Percentiles rank a stretch among this genome's conserved stretches.
These are phyloP conservation scores for Coemansia sp. DNA, from an alignment of 192 early-diverging fungal species.

Conservation along the genomic window DNA sequence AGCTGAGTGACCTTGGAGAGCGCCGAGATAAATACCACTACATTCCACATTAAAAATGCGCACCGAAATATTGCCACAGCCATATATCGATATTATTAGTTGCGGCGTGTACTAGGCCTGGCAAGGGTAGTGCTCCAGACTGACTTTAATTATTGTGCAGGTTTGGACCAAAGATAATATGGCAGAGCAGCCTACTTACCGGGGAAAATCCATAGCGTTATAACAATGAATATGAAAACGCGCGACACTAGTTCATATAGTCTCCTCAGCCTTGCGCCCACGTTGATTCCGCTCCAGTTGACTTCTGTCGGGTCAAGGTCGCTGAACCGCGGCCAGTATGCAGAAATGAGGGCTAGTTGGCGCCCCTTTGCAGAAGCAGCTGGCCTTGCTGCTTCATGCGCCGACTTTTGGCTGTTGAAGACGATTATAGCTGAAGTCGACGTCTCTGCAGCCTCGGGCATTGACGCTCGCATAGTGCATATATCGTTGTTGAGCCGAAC, in stretches of 20 bases:
- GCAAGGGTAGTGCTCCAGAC: background rate
- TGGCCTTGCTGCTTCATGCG: constrained; percentile 2
- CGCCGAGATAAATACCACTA: constrained; percentile 15
- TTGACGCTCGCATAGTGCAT: background rate
- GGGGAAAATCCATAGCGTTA: constrained; percentile 1
- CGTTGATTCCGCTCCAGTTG: constrained; percentile 8
- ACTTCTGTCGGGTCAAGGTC: constrained; percentile 6
- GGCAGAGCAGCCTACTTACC: background rate
- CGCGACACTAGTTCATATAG: background rate
- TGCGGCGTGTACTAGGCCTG: background rate
- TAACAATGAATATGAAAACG: background rate
- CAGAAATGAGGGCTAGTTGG: background rate
- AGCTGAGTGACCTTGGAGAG: constrained; percentile 8
- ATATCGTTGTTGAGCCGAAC: constrained; percentile 5
- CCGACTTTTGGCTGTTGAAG: constrained; percentile 9
- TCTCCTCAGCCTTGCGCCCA: background rate
- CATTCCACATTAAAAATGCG: background rate
- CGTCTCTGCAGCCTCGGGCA: background rate
- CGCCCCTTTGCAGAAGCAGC: background rate
- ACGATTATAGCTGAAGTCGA: constrained; percentile 4
- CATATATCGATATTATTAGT: background rate
- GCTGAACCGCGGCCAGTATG: constrained; percentile 7
- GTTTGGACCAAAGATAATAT: too few species aligned
- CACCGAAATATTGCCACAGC: background rate
- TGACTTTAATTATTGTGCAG: too few species aligned